Base-by-base conservation (phyloP, 345 rosid genomes). In the Brassica juncea region DNA sequence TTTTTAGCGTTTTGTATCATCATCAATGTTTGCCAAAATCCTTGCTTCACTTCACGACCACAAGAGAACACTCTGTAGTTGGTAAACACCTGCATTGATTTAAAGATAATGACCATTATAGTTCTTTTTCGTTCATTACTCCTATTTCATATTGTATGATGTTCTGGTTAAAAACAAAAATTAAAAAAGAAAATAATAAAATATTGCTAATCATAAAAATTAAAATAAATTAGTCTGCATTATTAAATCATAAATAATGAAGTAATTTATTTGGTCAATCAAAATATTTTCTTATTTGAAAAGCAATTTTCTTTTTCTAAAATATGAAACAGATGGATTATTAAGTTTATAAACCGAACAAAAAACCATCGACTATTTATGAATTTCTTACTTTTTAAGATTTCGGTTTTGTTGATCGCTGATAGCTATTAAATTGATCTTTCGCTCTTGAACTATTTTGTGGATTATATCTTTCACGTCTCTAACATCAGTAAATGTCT, bases 401-500 rank as follows among this genome's bases (percentile, higher is more conserved):
- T 5, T 67, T 73, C 70, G 80, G 32, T 32, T 8, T 39, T 49
- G 72, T 16, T 82, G 77, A 34, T 80, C 59, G 14, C 79, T 84
- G 14, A 82, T 47, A 19, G 82, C 79, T 27, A 87, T 61, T 16
- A 86, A 70, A 64, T 78, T 49, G 7, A 84, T 72, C 11, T 83
- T 30, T 66, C 70, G 68, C 0, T 70, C 76, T 71, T 82, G 27
- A 37, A 84, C 75, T 19, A 83, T 86, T 57, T 68, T 83, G 72
- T 72, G 62, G 58, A 87, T 80, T 21, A 30, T 5, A 58, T 68
- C 72, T 57, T 74, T 68, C n/a, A 84, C 83, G 34, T 88, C 84
- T 65, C 86, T 86, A 6, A 8, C 19, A 32, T 81, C 84, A 32
- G 81, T 80, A 57, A 80, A 19, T 60, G 85, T 82, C 82, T 84